Percentiles rank a stretch among this genome's conserved stretches.
Conservation (phyloP, 2,329 filamentous ascomycete species). For the Phaeosphaeriaceae sp. region DNA sequence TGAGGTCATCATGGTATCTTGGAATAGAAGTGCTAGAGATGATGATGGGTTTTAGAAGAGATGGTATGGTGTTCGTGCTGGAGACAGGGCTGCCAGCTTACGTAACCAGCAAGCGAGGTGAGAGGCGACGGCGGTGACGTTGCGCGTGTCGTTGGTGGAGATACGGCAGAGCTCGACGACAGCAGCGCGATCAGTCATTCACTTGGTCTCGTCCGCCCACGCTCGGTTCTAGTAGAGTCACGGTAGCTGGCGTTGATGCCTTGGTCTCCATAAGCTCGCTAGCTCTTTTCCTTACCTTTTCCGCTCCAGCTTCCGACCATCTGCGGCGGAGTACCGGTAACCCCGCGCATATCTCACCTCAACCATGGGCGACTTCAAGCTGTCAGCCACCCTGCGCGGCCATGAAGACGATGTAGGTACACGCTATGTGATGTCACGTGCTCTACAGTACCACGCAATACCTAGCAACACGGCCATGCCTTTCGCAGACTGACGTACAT, state of each 20-base stretch:
- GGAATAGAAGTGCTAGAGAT: background rate
- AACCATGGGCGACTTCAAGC: conserved; percentile 83
- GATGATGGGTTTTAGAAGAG: background rate
- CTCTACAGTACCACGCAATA: background rate
- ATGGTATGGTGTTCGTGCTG: background rate
- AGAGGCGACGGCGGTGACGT: background rate
- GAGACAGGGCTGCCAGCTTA: background rate
- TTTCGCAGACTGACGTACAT: background rate
- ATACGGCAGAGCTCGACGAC: conserved; percentile 1
- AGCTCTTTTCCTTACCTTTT: conserved; percentile 13
- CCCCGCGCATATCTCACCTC: conserved; percentile 26
- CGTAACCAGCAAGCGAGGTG: conserved; percentile 2
- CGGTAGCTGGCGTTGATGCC: conserved; percentile 10
- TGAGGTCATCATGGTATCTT: background rate
- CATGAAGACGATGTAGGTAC: conserved; percentile 86
- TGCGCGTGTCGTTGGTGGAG: background rate
- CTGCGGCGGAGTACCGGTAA: conserved; percentile 20
- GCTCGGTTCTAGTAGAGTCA: background rate
- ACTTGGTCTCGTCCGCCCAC: background rate
- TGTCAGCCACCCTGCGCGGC: conserved; percentile 86
- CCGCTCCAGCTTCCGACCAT: conserved; percentile 4
- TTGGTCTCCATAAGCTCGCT: conserved; percentile 9
- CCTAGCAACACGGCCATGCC: too few relatives aligned
- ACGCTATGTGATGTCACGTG: background rate
- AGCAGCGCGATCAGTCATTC: background rate